Evolutionary conservation across 805 yeast genomes (phyloP).

Genomic region (Suhomyces sp.): DNA sequence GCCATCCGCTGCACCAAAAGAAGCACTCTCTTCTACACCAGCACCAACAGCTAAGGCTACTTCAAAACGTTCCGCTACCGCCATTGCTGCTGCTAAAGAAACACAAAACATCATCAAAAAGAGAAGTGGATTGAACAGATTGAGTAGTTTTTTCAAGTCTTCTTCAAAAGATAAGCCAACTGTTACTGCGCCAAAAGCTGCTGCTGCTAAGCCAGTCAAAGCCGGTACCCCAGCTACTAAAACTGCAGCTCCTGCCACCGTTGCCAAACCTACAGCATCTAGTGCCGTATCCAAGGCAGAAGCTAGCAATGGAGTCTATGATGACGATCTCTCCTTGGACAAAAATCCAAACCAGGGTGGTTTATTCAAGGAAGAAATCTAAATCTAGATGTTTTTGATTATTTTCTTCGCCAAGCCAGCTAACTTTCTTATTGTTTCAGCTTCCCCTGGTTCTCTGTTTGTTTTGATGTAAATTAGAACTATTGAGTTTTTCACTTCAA

Average conservation of each 20-base stretch:
- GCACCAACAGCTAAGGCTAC: background rate
- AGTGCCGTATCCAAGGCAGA: slow-evolving; percentile 5
- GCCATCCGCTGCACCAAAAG: background rate
- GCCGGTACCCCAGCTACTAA: slow-evolving; percentile 12
- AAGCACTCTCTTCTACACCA: slow-evolving; percentile 6
- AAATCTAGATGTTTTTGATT: slow-evolving; percentile 3
- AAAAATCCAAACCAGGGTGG: slow-evolving; percentile 34
- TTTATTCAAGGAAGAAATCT: slow-evolving; percentile 43
- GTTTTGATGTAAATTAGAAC: slow-evolving; percentile 4
- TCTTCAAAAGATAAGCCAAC: slow-evolving; percentile 5
- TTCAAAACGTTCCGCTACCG: background rate
- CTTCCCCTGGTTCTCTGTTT: background rate
- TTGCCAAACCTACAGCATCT: slow-evolving; percentile 1
- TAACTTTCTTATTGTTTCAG: background rate
- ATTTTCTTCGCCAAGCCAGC: background rate
- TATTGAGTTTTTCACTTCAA: slow-evolving; percentile 1
- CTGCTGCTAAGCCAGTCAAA: slow-evolving; percentile 8
- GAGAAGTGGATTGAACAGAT: slow-evolving; percentile 20
- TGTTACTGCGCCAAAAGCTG: slow-evolving; percentile 1
- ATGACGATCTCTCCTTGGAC: slow-evolving; percentile 31
- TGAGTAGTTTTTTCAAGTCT: slow-evolving; percentile 18
- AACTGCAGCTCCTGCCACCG: slow-evolving; percentile 9
- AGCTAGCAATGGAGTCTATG: slow-evolving; percentile 14
- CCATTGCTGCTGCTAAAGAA: slow-evolving; percentile 7
- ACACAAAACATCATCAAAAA: slow-evolving; percentile 7